Evolutionary conservation across 805 yeast species (phyloP), one percentile per base, ranked within the genome.

Genomic region (Metschnikowia baotianmanensis): DNA sequence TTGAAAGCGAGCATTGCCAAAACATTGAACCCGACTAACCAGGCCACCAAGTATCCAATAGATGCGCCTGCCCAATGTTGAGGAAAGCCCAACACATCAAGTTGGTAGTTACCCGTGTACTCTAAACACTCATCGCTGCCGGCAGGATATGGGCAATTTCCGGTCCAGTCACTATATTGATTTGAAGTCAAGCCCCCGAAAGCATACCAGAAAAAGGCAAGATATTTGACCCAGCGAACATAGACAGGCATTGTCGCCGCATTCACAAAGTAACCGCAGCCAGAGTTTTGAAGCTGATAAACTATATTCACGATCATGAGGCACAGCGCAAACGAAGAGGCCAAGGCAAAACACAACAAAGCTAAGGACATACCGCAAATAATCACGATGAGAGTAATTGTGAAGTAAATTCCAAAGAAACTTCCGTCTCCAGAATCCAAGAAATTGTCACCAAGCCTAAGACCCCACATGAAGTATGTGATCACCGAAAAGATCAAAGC

Each of bases 181-280:
- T 81, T 83, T 0, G 89, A 72, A 29, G 74, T 53, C 42, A 82
- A 53, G 2, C 80, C 81, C 2, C 93, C 93, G 60, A 83, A 84
- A 0, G 81, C 82, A 55, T 83, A 87, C 86, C 90, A 88, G 38
- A 83, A 71, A 56, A 77, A 84, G 0, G 91, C 82, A 42, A 82
- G 65, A 59, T 84, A 87, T 56, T 83, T 85, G 5, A 82, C 74
- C 96, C 96, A 87, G 25, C 87, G 70, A 7, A 87, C 95, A 53
- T 88, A 88, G 1, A 85, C 95, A 0, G 95, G 95, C 80, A 86
- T 73, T 1, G 77, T 71, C 6, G 70, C 67, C 1, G 89, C 78
- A 58, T 86, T 86, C 17, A 82, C 84, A 55, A 83, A 86, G 61
- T 78, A 85, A 1, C 96, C 96, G 58, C 87, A 82, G 0, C 87